These are phyloP conservation scores for Xylariaceae sp. DNA, from an alignment of 2,329 filamentous ascomycete genomes.

Conservation along the genomic window DNA sequence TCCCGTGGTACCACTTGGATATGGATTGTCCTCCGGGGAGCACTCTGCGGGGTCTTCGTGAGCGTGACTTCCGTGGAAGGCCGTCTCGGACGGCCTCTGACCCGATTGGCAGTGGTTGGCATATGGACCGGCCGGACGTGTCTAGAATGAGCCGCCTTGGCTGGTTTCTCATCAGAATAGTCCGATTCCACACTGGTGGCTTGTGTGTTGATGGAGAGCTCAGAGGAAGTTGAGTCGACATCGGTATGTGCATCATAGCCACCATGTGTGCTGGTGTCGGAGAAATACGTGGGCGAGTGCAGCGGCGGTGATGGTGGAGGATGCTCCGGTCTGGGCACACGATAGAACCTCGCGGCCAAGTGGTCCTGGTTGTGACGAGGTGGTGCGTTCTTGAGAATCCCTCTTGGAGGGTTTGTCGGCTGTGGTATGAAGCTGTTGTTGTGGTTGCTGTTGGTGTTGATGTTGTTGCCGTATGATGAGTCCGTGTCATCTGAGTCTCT, in stretches of 20 bases:
- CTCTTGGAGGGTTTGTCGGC: constrained; percentile 21
- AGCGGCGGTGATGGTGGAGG: constrained; percentile 16
- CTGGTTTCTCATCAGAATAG: constrained; percentile 17
- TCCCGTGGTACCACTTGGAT: constrained; percentile 27
- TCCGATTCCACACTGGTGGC: constrained; percentile 35
- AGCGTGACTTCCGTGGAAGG: constrained; percentile 21
- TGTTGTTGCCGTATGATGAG: neutral
- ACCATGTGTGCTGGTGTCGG: constrained; percentile 25
- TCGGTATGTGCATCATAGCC: constrained; percentile 32
- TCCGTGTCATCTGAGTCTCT: constrained; percentile 23
- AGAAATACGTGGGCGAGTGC: constrained; percentile 25
- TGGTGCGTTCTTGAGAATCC: constrained; percentile 27
- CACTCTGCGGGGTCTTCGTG: constrained; percentile 21
- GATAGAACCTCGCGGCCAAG: constrained; percentile 29
- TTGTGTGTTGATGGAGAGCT: constrained; percentile 34
- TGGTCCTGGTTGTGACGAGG: constrained; percentile 20
- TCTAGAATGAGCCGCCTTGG: constrained; percentile 22
- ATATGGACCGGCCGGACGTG: constrained; percentile 27
- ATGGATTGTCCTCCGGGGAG: constrained; percentile 27
- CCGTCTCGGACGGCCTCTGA: constrained; percentile 23
- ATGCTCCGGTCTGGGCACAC: constrained; percentile 20
- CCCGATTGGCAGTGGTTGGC: constrained; percentile 18
- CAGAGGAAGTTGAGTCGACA: constrained; percentile 33
- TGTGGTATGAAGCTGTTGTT: constrained; percentile 17
- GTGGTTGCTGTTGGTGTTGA: neutral